These are phyloP conservation scores for Luffa acutangula DNA, from an alignment of 306 rosid genomes.

Conservation along the genomic window DNA sequence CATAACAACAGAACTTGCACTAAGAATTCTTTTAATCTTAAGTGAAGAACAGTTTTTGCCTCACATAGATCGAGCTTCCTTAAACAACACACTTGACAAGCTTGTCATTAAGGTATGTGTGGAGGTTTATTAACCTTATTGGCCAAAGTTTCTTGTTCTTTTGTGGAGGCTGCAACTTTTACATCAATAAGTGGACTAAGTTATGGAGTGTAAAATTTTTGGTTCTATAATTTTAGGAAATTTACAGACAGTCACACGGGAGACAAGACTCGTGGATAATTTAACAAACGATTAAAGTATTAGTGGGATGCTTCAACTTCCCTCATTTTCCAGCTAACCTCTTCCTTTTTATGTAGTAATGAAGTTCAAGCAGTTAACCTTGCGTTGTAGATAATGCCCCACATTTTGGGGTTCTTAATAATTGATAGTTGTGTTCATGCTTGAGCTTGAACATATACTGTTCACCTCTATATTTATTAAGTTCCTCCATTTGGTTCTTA, in stretches of 20 bases:
- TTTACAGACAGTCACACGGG: neutral
- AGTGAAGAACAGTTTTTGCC: conserved; percentile 68
- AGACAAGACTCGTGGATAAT: neutral
- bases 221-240: neutral
- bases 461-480: neutral
- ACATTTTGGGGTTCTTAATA: neutral
- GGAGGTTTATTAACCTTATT: neutral
- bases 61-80: conserved; percentile 38
- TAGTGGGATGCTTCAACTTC: neutral
- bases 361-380: neutral
- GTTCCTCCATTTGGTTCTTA: neutral
- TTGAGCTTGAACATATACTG: neutral
- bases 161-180: neutral
- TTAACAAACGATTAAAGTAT: neutral
- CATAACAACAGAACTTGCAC: conserved; percentile 86
- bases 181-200: neutral
- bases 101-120: conserved; percentile 63
- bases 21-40: conserved; percentile 62
- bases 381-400: neutral
- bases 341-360: neutral
- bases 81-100: conserved; percentile 61
- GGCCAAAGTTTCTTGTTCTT: neutral
- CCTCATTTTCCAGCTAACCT: neutral
- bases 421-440: neutral
- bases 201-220: neutral